These are phyloP conservation scores for Bifiguratus adelaidae DNA, from an alignment of 192 early-diverging fungal genomes.

Conservation along the genomic window DNA sequence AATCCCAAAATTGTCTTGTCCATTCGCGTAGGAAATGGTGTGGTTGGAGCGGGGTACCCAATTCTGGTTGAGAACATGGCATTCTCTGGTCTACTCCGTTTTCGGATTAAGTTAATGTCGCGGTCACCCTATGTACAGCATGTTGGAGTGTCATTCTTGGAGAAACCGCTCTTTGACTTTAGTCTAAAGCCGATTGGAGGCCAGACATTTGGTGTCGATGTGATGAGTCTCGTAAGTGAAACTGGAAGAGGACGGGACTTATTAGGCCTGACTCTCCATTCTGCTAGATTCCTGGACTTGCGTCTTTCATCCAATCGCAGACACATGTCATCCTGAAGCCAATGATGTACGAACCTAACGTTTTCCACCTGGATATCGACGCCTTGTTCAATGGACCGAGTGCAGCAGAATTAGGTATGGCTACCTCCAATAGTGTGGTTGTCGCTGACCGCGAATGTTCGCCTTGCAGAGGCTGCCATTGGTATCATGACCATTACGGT, in stretches of 20 bases:
- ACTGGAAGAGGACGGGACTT: not conserved
- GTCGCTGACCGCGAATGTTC: not conserved
- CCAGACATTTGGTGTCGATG: constrained; percentile 56
- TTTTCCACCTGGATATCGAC: constrained; percentile 16
- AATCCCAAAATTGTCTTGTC: constrained; percentile 70
- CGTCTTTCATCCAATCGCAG: constrained; percentile 45
- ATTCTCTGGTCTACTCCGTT: constrained; percentile 52
- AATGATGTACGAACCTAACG: constrained; percentile 21
- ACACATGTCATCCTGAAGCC: constrained; percentile 44
- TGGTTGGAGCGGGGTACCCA: constrained; percentile 61
- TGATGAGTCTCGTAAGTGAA: constrained; percentile 42
- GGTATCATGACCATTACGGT: constrained; percentile 81
- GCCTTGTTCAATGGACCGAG: too few species aligned
- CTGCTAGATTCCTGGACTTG: constrained; percentile 48
- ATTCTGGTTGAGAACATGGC: constrained; percentile 65
- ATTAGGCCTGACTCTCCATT: not conserved
- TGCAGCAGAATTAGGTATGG: constrained; percentile 18
- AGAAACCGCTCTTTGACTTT: constrained; percentile 69
- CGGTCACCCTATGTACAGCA: constrained; percentile 63
- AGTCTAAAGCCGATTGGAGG: constrained; percentile 64
- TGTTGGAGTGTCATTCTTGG: constrained; percentile 60
- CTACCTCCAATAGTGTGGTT: not conserved
- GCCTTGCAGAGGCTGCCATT: constrained; percentile 48
- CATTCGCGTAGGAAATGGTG: constrained; percentile 64
- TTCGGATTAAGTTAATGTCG: constrained; percentile 59